Evolutionary conservation across 2,329 filamentous ascomycete genomes (phyloP), one percentile per base, ranked within the genome.

Genomic region (Westerdykella sp.): DNA sequence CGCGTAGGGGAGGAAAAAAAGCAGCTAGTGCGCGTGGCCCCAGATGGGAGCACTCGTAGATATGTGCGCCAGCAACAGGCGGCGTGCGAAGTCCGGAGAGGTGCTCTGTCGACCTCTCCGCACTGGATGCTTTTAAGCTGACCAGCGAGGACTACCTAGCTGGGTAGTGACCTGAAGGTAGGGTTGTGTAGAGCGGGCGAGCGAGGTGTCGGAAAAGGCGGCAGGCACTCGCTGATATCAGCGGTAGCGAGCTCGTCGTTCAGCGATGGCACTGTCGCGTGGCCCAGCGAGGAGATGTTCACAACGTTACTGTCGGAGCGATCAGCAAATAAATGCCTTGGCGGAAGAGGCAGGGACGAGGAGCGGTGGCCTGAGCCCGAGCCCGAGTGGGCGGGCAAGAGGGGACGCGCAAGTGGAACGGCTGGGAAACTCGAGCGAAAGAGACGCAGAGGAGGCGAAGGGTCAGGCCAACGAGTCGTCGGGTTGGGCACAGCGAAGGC

Each of bases 51-150:
- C 54, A 55, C 59, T 57, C 48, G 46, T 40, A 47, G 42, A 45
- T 50, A 49, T 55, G 55, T 52, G 42, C 60, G 62, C 44, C 55
- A 56, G 54, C 50, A 51, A 47, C 50, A 49, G 48, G 46, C 39
- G 49, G 25, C 25, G 52, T 54, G 50, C 28, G 56, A 40, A 63
- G 63, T 66, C 63, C 65, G 66, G 66, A 69, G 66, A 69, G 66
- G 66, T 62, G 51, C 50, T 57, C 43, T 54, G 39, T 50, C 50
- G 50, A 65, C 66, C 66, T 68, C 66, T 60, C 66, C 66, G 66
- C 63, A 69, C 66, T 57, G 49, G 45, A 48, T 47, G 34, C 30
- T 41, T 44, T 46, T 49, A 45, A 45, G 46, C 44, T 48, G 40
- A 56, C 51, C 53, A 60, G 47, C 50, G 41, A 45, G 41, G 46